phyloP scores from a whole-genome alignment of 192 early-diverging fungal species.

The Coemansia sp. region DNA sequence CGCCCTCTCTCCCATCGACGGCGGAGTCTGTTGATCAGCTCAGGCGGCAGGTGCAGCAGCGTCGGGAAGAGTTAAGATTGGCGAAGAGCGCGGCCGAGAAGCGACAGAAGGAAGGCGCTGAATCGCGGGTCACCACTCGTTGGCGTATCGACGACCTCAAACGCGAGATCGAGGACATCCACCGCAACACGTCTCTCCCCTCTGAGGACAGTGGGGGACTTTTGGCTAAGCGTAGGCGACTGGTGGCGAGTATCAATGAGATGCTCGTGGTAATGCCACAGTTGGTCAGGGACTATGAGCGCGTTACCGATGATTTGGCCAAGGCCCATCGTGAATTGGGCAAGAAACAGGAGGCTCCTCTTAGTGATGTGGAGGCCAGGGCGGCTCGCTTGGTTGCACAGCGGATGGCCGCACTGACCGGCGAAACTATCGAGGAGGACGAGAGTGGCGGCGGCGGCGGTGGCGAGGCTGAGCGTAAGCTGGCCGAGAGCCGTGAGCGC shows the following conservation, averaged over 20 bases:
- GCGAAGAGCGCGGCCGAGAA: conserved; percentile 6
- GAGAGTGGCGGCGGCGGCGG: neutral
- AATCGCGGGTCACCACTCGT: conserved; percentile 33
- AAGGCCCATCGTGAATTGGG: conserved; percentile 15
- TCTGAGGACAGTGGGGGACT: conserved; percentile 15
- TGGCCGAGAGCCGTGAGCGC: conserved; percentile 26
- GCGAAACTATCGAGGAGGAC: conserved; percentile 24
- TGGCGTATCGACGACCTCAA: conserved; percentile 50
- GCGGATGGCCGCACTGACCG: conserved; percentile 50
- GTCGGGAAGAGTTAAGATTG: conserved; percentile 16
- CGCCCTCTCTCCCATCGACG: conserved; percentile 2
- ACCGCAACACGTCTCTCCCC: conserved; percentile 18
- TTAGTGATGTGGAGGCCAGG: conserved; percentile 28
- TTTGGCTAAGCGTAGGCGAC: conserved; percentile 22
- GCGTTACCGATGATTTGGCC: conserved; percentile 28
- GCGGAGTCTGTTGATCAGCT: conserved; percentile 42
- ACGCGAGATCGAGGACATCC: conserved; percentile 41
- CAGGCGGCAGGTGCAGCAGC: conserved; percentile 21
- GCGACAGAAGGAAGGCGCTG: conserved; percentile 27
- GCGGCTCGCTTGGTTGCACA: conserved; percentile 47
- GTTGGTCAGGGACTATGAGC: conserved; percentile 29
- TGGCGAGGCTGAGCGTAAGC: conserved; percentile 12
- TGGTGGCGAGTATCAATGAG: conserved; percentile 32
- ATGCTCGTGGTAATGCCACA: conserved; percentile 18
- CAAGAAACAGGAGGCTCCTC: neutral